These are phyloP conservation scores for Grosmannia serpens DNA, from an alignment of 2,329 filamentous ascomycete species.

Conservation along the genomic window DNA sequence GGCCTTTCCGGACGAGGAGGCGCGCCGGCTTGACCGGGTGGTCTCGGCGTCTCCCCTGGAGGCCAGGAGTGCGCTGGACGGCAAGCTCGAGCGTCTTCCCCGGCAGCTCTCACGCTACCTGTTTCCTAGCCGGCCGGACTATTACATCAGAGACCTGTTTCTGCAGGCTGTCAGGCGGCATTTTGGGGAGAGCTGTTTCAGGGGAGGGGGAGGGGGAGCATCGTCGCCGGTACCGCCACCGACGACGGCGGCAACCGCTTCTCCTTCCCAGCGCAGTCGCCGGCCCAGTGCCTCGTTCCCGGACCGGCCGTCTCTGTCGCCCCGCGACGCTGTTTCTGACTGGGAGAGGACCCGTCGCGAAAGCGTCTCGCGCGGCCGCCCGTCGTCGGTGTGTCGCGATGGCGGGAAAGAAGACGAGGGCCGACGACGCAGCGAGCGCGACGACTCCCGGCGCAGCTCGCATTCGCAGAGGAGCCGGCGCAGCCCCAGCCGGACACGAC, in stretches of 20 bases:
- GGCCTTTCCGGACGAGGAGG: conserved; percentile 67
- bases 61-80: conserved; percentile 37
- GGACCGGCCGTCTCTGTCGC: not conserved
- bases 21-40: conserved; percentile 55
- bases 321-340: not conserved
- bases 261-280: not conserved
- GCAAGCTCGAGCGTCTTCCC: conserved; percentile 61
- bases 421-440: not conserved
- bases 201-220: not conserved
- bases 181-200: conserved; percentile 7
- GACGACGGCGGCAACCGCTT: too few relatives aligned
- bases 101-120: conserved; percentile 66
- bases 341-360: not conserved
- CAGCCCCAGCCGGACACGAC: not conserved
- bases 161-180: conserved; percentile 45
- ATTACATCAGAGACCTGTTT: conserved; percentile 46
- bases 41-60: conserved; percentile 60
- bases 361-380: not conserved
- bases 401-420: not conserved
- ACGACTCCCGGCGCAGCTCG: not conserved
- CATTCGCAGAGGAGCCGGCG: not conserved
- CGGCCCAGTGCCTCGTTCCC: not conserved
- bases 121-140: conserved; percentile 50
- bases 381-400: not conserved
- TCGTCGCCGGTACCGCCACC: not conserved